phyloP scores from a whole-genome alignment of 768 basidiomycete species.

The Pulveroboletus frians region DNA sequence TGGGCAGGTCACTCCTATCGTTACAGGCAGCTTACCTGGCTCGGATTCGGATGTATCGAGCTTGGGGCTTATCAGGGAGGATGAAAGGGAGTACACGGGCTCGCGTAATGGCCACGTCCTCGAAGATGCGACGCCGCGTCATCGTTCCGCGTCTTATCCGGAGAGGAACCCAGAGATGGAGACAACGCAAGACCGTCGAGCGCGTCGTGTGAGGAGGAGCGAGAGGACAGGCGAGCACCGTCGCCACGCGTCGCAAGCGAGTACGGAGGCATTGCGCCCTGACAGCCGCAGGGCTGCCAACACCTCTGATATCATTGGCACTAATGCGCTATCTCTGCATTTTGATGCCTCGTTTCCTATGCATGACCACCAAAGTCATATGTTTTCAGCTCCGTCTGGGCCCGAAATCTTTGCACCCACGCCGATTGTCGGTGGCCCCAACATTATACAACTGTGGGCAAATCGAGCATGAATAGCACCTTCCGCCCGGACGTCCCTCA shows the following conservation, averaged over 20 bases:
- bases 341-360: constrained; percentile 33
- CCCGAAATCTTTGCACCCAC: constrained; percentile 32
- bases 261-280: constrained; percentile 17
- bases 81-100: constrained; percentile 21
- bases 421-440: constrained; percentile 32
- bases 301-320: constrained; percentile 22
- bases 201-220: constrained; percentile 22
- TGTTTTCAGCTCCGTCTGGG: constrained; percentile 21
- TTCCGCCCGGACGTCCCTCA: neutral
- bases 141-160: constrained; percentile 12
- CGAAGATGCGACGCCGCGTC: constrained; percentile 12
- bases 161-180: constrained; percentile 14
- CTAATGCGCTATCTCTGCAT: constrained; percentile 33
- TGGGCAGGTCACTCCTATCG: constrained; percentile 19
- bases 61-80: constrained; percentile 31
- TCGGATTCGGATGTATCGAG: constrained; percentile 17
- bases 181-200: constrained; percentile 14
- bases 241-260: constrained; percentile 21
- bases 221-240: constrained; percentile 15
- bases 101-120: constrained; percentile 6
- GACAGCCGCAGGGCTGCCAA: constrained; percentile 14
- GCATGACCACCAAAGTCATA: constrained; percentile 20
- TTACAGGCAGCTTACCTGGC: constrained; percentile 19
- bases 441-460: constrained; percentile 33
- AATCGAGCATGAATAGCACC: constrained; percentile 25